Base-by-base conservation (phyloP, 129 eudicot genomes). In the Deinandra increscens region DNA sequence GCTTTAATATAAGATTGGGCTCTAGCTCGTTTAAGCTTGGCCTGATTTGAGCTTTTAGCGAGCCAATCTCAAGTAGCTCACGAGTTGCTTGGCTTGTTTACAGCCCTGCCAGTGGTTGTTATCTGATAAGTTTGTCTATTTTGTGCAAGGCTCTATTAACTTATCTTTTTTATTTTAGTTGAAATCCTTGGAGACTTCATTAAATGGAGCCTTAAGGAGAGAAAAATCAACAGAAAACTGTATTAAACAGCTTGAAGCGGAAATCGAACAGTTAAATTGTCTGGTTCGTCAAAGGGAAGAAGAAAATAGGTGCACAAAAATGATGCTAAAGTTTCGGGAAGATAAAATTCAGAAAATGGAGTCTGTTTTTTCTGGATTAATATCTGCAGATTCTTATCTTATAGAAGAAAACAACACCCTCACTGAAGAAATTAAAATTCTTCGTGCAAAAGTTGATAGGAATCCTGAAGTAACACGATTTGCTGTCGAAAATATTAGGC, bases 381-480 rank as follows among this genome's bases (percentile, higher is more conserved):
- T 76, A 55, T 82, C 95, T 4, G 87, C 83, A 9, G 96, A 86
- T 75, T 70, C 81, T 56, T 86, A 82, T 64, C 79, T 92, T 62
- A 60, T 74, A 42, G 86, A 88, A 62, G 98, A 92, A 68, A 92
- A 92, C 78, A 70, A 69, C 64, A 80, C 79, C 48, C 89, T 88
- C 34, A 65, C 62, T 5, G 87, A 88, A 72, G 98, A 92, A 85
- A 81, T 81, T 43, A 76, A 81, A 53, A 48, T 88, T 26, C 85
- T 86, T 42, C 86, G 75, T 71, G 85, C 86, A 26, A 88, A 82
- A 77, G 76, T 88, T 74, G 96, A 92, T 46, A 86, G 51, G 71
- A 92, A 92, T 64, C 98, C 96, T 7, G 98, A 92, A 82, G 96
- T 92, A 58, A 92, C 95, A 19, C 87, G 98, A 14, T 92, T 92